Base-by-base conservation (phyloP, 148 eudicot species). In the Fagopyrum homotropicum region DNA sequence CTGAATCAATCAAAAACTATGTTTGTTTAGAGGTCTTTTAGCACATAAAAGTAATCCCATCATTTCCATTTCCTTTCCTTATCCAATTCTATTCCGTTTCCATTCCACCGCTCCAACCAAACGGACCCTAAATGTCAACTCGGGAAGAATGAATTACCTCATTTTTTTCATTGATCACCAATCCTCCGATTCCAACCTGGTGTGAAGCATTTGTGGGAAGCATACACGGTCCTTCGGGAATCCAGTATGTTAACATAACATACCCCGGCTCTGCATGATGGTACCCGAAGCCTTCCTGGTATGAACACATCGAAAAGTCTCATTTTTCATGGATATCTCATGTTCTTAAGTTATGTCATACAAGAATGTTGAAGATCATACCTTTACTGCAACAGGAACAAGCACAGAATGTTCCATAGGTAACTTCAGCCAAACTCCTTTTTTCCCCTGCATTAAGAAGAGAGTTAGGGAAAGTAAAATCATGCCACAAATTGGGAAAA, bases 351-450 rank as follows among this genome's bases (percentile, higher is more conserved):
- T 70, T 15, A n/a, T 16, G 73, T 4, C 30, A 14, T 14, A 52
- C 26, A 11, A 6, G 16, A 12, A 14, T 30, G 75, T 30, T 0
- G 12, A 19, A 56, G 72, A 15, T 77, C 72, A 55, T 75, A 88
- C 97, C 90, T 91, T 81, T 7, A 88, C 88, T 54, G 98, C 98
- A 45, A 91, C 8, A 14, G 96, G 96, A 72, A 93, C 96, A 47
- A 93, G 92, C 55, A 88, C 89, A 7, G 90, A 82, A 57, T 81
- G 79, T 47, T 88, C 85, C 45, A 87, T 57, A 10, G 98, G 93
- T 57, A 93, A 82, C 83, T 93, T 93, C 35, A 93, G 93, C 98
- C 98, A 90, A 76, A 93, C 77, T 16, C 98, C 96, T 77, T 90
- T 90, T 84, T 89, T 93, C 19, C 91, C 98, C 98, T 91, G 85